Evolutionary conservation across 192 early-diverging fungal species (phyloP), one percentile per base, ranked within the genome.

Genomic region (Coemansia sp.): DNA sequence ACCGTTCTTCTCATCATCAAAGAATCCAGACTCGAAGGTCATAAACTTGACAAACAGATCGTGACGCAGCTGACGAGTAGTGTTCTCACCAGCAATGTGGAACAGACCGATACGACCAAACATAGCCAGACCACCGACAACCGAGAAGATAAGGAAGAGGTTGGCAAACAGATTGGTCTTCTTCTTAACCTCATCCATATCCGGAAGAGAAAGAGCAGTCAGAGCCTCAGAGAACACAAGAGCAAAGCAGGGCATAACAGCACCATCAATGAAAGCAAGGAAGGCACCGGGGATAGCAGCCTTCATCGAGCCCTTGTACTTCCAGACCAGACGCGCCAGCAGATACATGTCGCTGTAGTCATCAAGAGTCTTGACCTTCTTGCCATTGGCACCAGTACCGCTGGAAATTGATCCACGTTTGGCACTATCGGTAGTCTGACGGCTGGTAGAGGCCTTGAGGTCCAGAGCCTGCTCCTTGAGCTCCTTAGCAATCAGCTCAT

Each of bases 21-120:
- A 88, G 50, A 78, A 89, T 2, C 46, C 81, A 39, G 85, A 81
- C 22, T 87, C 82, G 56, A 87, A 85, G 13, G 67, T 27, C 22
- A 88, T 48, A 19, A 87, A 73, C 28, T 79, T 38, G 39, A 60
- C 37, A 75, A 87, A 89, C 8, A 63, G 51, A 48, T 57, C 29
- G 17, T 69, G 65, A 10, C 87, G 77, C 25, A 82, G 55, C 22
- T 80, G 60, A 19, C 64, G 43, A 0, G 82, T 84, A 44, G 87
- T 56, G 23, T 57, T 57, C 50, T 85, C 83, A 37, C 82, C 80
- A 22, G 52, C 48, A 34, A 79, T 47, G 22, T 47, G 68, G 43
- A 85, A 85, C 19, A 69, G 20, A 28, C 54, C 49, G 30, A 68
- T 48, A 19, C 80, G 73, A 15, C 62, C 39, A 46, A 70, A 66